These are phyloP conservation scores for Colletotrichum sojae DNA, from an alignment of 2,329 filamentous ascomycete species.

Conservation along the genomic window DNA sequence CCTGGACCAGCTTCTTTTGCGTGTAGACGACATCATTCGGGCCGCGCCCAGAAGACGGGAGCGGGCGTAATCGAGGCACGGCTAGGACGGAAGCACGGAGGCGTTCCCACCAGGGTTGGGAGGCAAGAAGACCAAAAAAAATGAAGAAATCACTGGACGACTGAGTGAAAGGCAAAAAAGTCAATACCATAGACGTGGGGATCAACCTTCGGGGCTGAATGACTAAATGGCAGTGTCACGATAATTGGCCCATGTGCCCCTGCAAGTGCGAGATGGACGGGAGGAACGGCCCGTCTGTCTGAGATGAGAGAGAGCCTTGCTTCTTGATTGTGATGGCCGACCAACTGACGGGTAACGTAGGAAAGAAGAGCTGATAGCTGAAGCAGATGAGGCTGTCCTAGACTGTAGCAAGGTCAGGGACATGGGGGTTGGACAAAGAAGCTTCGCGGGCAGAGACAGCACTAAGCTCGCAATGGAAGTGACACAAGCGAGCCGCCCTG, in stretches of 20 bases:
- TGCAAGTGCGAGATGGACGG: background rate
- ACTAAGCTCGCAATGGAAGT: background rate
- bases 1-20: constrained; percentile 79
- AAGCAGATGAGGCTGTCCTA: background rate
- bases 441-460: constrained; percentile 1
- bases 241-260: background rate
- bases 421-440: constrained; percentile 4
- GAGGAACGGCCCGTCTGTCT: background rate
- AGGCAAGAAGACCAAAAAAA: constrained; percentile 19
- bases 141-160: constrained; percentile 27
- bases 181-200: constrained; percentile 40
- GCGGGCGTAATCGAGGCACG: constrained; percentile 68
- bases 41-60: constrained; percentile 88
- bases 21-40: constrained; percentile 98
- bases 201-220: constrained; percentile 37
- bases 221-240: constrained; percentile 40
- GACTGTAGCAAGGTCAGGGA: constrained; percentile 14
- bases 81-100: constrained; percentile 28
- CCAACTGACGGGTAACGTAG: background rate
- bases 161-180: constrained; percentile 25
- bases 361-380: background rate
- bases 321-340: too few species aligned
- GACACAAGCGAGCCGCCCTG: background rate
- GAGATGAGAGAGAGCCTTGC: background rate
- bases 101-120: constrained; percentile 24